Base-by-base conservation (phyloP, 2,329 filamentous ascomycete species). In the Scytalidium sp. region DNA sequence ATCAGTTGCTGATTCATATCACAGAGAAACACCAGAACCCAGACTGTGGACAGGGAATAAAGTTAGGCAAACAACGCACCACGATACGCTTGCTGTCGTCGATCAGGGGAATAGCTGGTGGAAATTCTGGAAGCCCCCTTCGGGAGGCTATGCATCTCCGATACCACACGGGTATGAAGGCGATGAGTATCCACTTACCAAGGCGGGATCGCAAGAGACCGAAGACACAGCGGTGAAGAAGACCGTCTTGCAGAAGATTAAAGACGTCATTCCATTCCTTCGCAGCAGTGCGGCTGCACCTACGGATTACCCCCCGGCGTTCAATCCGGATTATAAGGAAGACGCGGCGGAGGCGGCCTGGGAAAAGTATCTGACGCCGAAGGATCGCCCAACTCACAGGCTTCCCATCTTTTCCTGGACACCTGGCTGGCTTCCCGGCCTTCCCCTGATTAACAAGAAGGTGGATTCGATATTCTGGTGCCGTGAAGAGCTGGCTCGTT, bases 381-480 rank as follows among this genome's bases (percentile, higher is more conserved):
- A 88, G 50, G 84, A 97, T 53, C 85, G 94, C 32, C 90, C 93
- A 17, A 96, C 88, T 0, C 91, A 95, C 72, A 84, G 85, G 43
- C 72, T 97, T 9, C 83, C 90, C 0, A 70, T 79, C 2, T 80
- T 83, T 57, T 72, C 72, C 13, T 76, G 76, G 65, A 75, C 71
- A 1, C 78, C 76, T 1, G 56, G 57, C 36, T 97, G 88, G 86
- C 83, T 96, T 66, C 87, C 87, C 2, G 82, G 84, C 0, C 66
- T 96, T n/a, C 90, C 88, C 4, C 70, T 91, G 1, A 67, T 96
- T 45, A 91, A 89, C 47, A 86, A 90, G 66, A 97, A 97, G 68
- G 92, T 97, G 2, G 94, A 99, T 65, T 93, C 88, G 0, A 97
- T 99, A 56, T 91, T 95, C 63, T 88, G 92, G 74, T 95, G 90